Percentiles rank a stretch among this genome's conserved stretches.
These are phyloP conservation scores for Linnemannia zychae DNA, from an alignment of 192 early-diverging fungal species.

Conservation along the genomic window DNA sequence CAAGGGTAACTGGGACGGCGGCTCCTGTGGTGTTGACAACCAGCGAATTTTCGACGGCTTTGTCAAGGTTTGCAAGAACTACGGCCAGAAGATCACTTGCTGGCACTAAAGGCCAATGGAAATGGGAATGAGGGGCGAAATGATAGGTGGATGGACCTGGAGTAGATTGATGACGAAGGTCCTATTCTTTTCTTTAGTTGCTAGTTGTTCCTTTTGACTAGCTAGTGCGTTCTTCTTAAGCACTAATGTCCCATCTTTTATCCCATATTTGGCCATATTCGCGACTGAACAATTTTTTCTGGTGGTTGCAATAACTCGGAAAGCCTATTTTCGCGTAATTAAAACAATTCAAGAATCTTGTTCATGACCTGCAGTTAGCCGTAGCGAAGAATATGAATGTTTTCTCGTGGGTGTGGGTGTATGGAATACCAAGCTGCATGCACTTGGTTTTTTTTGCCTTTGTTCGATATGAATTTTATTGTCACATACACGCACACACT, in stretches of 20 bases:
- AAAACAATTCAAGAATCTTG: not conserved
- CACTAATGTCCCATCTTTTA: not conserved
- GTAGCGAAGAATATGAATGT: too few species aligned
- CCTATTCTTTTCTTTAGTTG: not conserved
- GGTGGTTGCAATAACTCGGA: not conserved
- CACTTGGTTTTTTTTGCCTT: too few species aligned
- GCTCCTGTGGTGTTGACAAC: not conserved
- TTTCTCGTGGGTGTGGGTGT: too few species aligned
- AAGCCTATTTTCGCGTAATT: not conserved
- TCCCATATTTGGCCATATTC: not conserved
- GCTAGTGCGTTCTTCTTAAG: not conserved
- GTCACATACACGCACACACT: too few species aligned
- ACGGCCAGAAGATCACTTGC: not conserved
- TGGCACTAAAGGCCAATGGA: not conserved
- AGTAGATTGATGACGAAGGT: not conserved
- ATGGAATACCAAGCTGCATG: too few species aligned
- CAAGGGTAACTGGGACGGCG: not conserved
- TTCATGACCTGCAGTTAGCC: too few species aligned
- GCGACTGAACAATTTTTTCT: not conserved
- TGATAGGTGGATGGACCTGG: not conserved
- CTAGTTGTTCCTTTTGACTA: conserved; percentile 1
- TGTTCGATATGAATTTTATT: too few species aligned
- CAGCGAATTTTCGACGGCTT: not conserved
- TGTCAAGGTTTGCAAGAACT: conserved; percentile 1
- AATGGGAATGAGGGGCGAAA: not conserved